Evolutionary conservation across 345 rosid species (phyloP).

Genomic region (Salix caprea): DNA sequence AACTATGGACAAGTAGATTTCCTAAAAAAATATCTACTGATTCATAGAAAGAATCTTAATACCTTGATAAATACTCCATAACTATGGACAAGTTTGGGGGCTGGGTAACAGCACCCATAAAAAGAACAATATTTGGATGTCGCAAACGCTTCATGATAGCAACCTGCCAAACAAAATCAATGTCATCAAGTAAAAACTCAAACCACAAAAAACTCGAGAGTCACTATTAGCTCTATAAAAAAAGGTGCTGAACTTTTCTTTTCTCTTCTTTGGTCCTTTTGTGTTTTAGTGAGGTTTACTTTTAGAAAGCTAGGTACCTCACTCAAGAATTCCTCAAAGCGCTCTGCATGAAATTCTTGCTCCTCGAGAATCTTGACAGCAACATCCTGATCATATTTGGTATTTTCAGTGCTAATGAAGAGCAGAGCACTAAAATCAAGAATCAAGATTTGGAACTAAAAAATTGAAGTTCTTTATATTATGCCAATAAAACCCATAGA

Average conservation of each 20-base stretch:
- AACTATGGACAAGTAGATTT: conserved; percentile 21
- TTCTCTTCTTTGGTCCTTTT: neutral
- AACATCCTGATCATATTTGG: conserved; percentile 18
- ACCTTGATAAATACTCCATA: conserved; percentile 28
- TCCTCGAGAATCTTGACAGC: conserved; percentile 27
- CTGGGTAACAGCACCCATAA: conserved; percentile 32
- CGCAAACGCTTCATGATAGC: conserved; percentile 27
- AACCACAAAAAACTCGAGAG: neutral
- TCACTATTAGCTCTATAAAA: neutral
- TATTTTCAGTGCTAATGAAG: conserved; percentile 6
- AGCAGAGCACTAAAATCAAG: neutral
- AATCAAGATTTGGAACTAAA: neutral
- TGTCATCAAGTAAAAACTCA: neutral
- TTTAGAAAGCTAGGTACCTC: conserved; percentile 15
- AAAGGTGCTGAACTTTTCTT: neutral
- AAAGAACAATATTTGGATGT: conserved; percentile 33
- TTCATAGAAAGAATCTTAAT: neutral
- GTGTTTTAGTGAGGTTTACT: neutral
- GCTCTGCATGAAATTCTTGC: conserved; percentile 24
- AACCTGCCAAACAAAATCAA: conserved; percentile 18
- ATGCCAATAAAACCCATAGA: neutral
- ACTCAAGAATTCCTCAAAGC: conserved; percentile 19
- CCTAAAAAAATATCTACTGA: conserved; percentile 1
- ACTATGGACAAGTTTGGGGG: conserved; percentile 30
- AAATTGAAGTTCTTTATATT: neutral